Conservation (phyloP, 495 filamentous ascomycete species). For the Thozetella sp. region DNA sequence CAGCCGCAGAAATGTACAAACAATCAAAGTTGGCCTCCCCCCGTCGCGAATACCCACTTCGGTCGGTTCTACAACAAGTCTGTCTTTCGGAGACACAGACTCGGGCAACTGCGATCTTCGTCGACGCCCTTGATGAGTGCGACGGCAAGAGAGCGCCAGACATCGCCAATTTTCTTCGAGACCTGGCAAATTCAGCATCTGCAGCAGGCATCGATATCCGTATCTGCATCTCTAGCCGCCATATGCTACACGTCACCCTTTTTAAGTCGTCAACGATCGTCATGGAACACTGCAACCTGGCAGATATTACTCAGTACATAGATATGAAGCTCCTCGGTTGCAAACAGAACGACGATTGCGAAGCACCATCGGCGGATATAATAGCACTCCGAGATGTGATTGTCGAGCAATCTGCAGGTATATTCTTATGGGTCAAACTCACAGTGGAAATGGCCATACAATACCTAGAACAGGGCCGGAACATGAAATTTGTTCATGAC, state of each 20-base stretch:
- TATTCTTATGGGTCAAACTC: slow-evolving; percentile 9
- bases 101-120: slow-evolving; percentile 21
- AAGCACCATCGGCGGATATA: not conserved
- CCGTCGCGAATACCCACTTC: not conserved
- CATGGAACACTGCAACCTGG: slow-evolving; percentile 1
- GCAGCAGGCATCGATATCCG: not conserved
- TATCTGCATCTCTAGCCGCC: slow-evolving; percentile 6
- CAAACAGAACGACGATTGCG: not conserved
- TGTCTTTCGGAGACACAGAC: slow-evolving; percentile 17
- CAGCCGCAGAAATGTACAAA: not conserved
- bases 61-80: not conserved
- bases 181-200: not conserved
- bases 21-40: too few relatives aligned
- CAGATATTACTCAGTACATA: slow-evolving; percentile 5
- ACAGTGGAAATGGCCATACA: slow-evolving; percentile 3
- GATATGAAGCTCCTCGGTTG: slow-evolving; percentile 2
- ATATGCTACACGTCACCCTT: not conserved
- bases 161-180: slow-evolving; percentile 2
- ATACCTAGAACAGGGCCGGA: not conserved
- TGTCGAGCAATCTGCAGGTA: slow-evolving; percentile 5
- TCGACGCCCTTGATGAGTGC: slow-evolving; percentile 41
- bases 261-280: not conserved
- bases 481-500: not conserved
- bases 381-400: not conserved
- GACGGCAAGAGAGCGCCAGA: slow-evolving; percentile 5